These are phyloP conservation scores for Silene vulgaris DNA, from an alignment of 179 eudicot genomes.

Conservation along the genomic window DNA sequence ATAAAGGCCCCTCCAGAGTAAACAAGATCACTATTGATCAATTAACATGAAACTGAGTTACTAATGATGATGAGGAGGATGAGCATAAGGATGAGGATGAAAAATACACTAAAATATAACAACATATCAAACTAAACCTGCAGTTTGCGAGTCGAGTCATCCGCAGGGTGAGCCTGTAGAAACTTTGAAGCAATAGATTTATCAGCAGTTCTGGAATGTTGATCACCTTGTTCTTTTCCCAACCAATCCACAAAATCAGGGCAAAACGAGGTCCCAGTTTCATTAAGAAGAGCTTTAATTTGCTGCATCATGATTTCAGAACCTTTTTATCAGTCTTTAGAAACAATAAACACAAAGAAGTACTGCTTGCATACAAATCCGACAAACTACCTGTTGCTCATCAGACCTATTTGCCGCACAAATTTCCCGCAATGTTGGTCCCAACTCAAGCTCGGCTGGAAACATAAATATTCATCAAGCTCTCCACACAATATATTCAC, in stretches of 20 bases:
- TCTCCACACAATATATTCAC: not conserved
- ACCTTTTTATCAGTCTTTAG: conserved; percentile 7
- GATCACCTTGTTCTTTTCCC: conserved; percentile 50
- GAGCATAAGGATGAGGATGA: not conserved
- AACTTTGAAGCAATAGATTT: conserved; percentile 67
- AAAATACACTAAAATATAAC: not conserved
- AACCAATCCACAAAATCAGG: conserved; percentile 74
- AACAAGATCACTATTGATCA: not conserved
- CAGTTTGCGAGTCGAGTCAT: conserved; percentile 66
- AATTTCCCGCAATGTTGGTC: conserved; percentile 69
- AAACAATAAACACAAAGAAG: conserved; percentile 1
- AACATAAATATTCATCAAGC: conserved; percentile 23
- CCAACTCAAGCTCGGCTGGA: conserved; percentile 54
- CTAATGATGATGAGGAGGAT: not conserved
- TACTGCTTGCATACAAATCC: conserved; percentile 5
- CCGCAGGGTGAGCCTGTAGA: conserved; percentile 78
- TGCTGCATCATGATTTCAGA: conserved; percentile 48
- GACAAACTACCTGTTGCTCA: conserved; percentile 62
- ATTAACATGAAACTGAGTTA: not conserved
- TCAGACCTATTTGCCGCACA: conserved; percentile 85
- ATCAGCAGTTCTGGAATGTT: conserved; percentile 58
- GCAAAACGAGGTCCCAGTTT: conserved; percentile 74
- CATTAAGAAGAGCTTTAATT: conserved; percentile 85
- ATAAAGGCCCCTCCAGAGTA: not conserved
- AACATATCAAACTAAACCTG: conserved; percentile 47